A percentile compares a stretch with the other conserved stretches of the same genome.
Conservation (phyloP, 2,329 filamentous ascomycete genomes). For the Phyllosticta capitalensis region DNA sequence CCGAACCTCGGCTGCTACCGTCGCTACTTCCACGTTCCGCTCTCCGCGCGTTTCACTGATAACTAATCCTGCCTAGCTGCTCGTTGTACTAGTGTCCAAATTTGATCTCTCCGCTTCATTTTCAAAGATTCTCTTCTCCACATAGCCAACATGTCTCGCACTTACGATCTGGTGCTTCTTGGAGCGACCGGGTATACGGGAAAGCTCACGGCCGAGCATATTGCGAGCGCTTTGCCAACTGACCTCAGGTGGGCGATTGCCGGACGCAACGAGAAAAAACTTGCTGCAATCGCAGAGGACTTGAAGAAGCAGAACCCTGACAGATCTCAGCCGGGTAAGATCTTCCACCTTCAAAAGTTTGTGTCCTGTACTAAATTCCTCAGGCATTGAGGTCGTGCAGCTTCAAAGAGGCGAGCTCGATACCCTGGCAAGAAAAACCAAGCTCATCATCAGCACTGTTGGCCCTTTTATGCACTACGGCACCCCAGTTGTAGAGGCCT, state of each 20-base stretch:
- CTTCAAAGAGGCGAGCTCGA: slow-evolving; percentile 38
- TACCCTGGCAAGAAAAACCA: slow-evolving; percentile 45
- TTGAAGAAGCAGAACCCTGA: slow-evolving; percentile 59
- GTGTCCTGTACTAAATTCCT: not conserved
- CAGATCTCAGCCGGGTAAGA: slow-evolving; percentile 57
- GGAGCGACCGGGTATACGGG: slow-evolving; percentile 79
- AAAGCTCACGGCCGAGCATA: slow-evolving; percentile 64
- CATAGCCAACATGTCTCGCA: slow-evolving; percentile 19
- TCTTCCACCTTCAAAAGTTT: not conserved
- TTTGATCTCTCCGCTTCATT: not conserved
- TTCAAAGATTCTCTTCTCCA: not conserved
- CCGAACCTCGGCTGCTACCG: not conserved
- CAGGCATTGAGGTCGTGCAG: slow-evolving; percentile 33
- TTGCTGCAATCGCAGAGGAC: slow-evolving; percentile 58
- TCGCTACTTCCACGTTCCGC: not conserved
- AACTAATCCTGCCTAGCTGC: not conserved
- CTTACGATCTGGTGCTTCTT: slow-evolving; percentile 58
- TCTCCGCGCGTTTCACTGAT: not conserved
- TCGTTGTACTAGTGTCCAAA: not conserved
- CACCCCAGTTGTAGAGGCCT: slow-evolving; percentile 55
- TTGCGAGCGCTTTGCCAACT: slow-evolving; percentile 60
- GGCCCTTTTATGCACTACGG: slow-evolving; percentile 57
- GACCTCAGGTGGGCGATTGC: slow-evolving; percentile 81
- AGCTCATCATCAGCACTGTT: slow-evolving; percentile 50
- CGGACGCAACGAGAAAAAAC: slow-evolving; percentile 68